Evolutionary conservation across 768 basidiomycete genomes (phyloP).

Genomic region (Podaxis sp.): DNA sequence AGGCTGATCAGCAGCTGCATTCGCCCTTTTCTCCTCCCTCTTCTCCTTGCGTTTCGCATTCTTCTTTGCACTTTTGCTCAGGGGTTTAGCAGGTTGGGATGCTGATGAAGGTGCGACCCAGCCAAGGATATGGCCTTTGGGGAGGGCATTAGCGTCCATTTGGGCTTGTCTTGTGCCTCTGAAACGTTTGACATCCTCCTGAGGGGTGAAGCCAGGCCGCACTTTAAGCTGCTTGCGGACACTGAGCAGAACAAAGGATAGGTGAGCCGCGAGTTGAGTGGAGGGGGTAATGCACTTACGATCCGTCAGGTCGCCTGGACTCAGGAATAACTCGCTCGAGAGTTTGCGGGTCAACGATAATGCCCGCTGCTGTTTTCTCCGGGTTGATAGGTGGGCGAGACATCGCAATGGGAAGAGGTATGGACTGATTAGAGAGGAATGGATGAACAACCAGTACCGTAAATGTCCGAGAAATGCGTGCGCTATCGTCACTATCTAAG

Average conservation of each 20-base stretch:
- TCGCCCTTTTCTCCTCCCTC: conserved; percentile 50
- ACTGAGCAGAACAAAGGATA: conserved; percentile 38
- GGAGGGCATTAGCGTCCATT: conserved; percentile 61
- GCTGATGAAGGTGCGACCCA: conserved; percentile 66
- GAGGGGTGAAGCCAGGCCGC: conserved; percentile 90
- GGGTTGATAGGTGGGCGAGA: conserved; percentile 77
- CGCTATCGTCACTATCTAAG: background rate
- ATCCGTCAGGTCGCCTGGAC: conserved; percentile 79
- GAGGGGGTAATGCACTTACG: conserved; percentile 49
- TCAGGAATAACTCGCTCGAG: conserved; percentile 88
- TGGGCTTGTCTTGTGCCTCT: conserved; percentile 74
- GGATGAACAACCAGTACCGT: background rate
- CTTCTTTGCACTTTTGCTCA: conserved; percentile 82
- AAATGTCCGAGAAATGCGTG: background rate
- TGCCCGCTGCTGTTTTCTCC: conserved; percentile 70
- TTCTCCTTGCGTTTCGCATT: conserved; percentile 80
- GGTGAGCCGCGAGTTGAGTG: conserved; percentile 20
- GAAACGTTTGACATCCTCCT: conserved; percentile 90
- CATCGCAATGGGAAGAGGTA: conserved; percentile 41
- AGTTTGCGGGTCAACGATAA: conserved; percentile 81
- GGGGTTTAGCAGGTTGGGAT: conserved; percentile 35
- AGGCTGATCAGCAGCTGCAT: conserved; percentile 25
- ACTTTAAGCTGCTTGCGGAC: conserved; percentile 87
- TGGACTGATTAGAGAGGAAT: conserved; percentile 10
- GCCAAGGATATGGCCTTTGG: conserved; percentile 82